Evolutionary conservation across 1,284 basidiomycete genomes (phyloP), one percentile per base, ranked within the genome.

Genomic region (Pyrrhoderma lamaoense): DNA sequence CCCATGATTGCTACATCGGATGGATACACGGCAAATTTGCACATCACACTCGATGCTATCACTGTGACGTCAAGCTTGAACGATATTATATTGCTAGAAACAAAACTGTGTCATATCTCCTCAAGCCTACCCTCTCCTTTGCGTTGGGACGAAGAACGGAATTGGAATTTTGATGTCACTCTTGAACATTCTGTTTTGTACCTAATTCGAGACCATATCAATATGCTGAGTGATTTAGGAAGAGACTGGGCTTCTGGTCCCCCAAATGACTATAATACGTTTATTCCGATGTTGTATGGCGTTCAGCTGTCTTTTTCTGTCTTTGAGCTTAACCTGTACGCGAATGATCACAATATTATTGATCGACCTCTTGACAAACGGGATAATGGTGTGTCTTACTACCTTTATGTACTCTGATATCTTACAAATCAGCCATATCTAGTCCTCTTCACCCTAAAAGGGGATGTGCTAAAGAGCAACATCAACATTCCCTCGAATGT

Each of bases 311-410:
- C 82, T 47, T 65, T 95, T 53, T 73, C 82, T 62, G 81, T 89
- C 59, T 94, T 84, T 65, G 75, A 81, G 54, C 64, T 94, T 47
- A 84, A 88, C 59, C 65, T 89, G n/a, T 93, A 89, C 62, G 80
- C 88, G 54, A 97, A 96, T 62, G 93, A 97, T 64, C 90, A 93
- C 62, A 96, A 97, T 64, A 91, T 97, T 62, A 89, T 97, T 52
- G 91, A 94, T 69, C 87, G 85, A 56, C 91, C 92, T 1, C 68
- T 84, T 23, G 73, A 82, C 45, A 72, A 70, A 49, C 85, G 91
- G 16, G 84, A 89, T 57, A 96, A 96, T 64, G 82, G 92, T 89
- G 60, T 56, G 67, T 31, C 11, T 11, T 31, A 5, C 27, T 31
- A 5, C 11, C 58, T 25, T 34, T 11, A 35, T 49, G 4, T 53